Base-by-base conservation (phyloP, 306 rosid genomes). In the Vigna angularis region DNA sequence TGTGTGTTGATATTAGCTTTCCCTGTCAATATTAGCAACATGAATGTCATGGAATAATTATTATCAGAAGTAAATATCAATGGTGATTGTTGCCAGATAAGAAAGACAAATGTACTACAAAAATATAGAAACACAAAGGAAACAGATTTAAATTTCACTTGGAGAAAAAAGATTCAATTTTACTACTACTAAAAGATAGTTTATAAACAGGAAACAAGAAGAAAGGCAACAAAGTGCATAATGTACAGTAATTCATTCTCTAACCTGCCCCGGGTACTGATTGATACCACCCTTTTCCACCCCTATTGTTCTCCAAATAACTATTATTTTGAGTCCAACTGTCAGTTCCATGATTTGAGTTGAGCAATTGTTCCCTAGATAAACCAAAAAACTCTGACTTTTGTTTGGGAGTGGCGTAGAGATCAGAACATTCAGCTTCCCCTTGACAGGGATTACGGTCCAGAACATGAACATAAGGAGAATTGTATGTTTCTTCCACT, bases 221-320 rank as follows among this genome's bases (percentile, higher is more conserved):
- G 24, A 45, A 36, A 51, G 65, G 14, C 24, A 61, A 38, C 70
- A 78, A 9, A 66, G 66, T 7, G 6, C 16, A 15, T 13, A 49
- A 0, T 49, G 53, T 34, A 36, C 4, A 20, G 66, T 56, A 61
- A 62, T 44, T 78, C 74, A 30, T 24, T 65, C 76, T 34, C 80
- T 75, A 84, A 95, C 99, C 99, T 88, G 96, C 83, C 79, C 88
- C 90, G 64, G 84, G 87, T 48, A 70, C 83, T 15, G 82, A 86
- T 24, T 84, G 78, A 78, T 86, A 73, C 89, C 92, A 83, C 76
- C 78, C 85, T 58, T 83, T 87, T 85, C 81, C 91, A 63, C 71
- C 87, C 80, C 79, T 86, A 66, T 78, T 86, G 73, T 78, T 88
- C 72, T 84, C 92, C 85, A 87, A 70, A 76, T 68, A 79, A 72